Evolutionary conservation across 202 grass and related monocot genomes (phyloP).

Genomic region (Schoenoplectus tabernaemontani): DNA sequence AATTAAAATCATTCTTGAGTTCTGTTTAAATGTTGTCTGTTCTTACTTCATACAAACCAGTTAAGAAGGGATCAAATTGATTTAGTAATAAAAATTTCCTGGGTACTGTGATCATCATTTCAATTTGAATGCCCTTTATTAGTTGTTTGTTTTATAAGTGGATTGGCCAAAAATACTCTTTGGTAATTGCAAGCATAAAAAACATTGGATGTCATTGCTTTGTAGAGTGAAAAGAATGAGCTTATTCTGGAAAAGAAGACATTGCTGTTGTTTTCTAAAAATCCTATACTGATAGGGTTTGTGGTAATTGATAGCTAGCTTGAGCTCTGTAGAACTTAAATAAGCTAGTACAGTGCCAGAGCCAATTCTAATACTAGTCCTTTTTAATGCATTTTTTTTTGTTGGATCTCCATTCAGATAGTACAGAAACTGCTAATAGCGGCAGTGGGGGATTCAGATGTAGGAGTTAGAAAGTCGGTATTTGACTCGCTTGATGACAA

Average conservation of each 20-base stretch:
- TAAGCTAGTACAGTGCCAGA: not conserved
- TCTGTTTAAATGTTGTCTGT: not conserved
- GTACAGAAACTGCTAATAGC: constrained; percentile 89
- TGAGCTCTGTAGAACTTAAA: not conserved
- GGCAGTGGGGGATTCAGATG: constrained; percentile 87
- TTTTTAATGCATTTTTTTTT: constrained; percentile 4
- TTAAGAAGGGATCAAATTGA: not conserved
- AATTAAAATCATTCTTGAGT: not conserved
- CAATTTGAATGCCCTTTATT: not conserved
- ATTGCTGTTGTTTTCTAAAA: not conserved
- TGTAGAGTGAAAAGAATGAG: not conserved
- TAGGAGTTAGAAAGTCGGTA: constrained; percentile 80
- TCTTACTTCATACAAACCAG: not conserved
- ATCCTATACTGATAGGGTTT: not conserved
- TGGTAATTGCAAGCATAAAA: constrained; percentile 1
- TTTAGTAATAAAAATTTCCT: not conserved
- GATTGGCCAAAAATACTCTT: not conserved
- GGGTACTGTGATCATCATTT: not conserved
- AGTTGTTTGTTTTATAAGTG: not conserved
- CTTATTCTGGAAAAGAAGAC: not conserved
- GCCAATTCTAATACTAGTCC: not conserved
- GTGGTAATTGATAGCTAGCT: constrained; percentile 5
- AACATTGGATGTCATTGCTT: not conserved
- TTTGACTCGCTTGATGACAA: constrained; percentile 61
- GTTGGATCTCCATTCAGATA: constrained; percentile 52